Percentiles rank a stretch among this genome's conserved stretches.
Evolutionary conservation across 1,139 yeast species (phyloP).

Genomic region (Saccharomyces hybrid): DNA sequence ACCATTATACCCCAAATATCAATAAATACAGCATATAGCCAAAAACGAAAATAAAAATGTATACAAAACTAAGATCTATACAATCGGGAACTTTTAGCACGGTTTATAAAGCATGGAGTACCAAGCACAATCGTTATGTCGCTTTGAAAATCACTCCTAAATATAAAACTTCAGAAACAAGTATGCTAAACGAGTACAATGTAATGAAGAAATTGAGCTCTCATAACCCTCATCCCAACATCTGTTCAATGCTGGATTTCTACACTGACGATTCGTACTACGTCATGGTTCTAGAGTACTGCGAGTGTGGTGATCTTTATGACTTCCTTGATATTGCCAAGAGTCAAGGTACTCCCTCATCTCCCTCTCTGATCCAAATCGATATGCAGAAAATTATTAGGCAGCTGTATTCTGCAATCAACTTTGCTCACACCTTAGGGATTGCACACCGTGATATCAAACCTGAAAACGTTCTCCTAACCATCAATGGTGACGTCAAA

Average conservation of each 20-base stretch:
- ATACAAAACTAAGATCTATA: constrained; percentile 14
- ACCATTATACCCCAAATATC: too few relatives aligned
- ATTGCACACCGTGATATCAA: constrained; percentile 81
- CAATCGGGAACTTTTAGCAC: constrained; percentile 25
- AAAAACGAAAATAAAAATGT: constrained; percentile 9
- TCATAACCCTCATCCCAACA: constrained; percentile 27
- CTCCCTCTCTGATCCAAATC: constrained; percentile 39
- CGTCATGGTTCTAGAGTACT: constrained; percentile 72
- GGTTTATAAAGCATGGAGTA: constrained; percentile 20
- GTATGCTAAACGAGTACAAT: constrained; percentile 21
- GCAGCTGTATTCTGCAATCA: constrained; percentile 66
- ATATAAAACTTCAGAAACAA: constrained; percentile 11
- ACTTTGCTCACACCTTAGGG: constrained; percentile 60
- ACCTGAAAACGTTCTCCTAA: constrained; percentile 74
- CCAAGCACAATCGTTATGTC: constrained; percentile 16
- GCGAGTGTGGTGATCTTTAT: constrained; percentile 80
- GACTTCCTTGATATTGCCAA: constrained; percentile 45
- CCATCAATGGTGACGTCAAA: constrained; percentile 60
- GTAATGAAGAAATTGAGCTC: constrained; percentile 19
- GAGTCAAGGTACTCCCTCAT: constrained; percentile 12
- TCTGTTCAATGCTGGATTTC: constrained; percentile 61
- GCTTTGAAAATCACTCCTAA: constrained; percentile 28
- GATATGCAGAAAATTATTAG: constrained; percentile 44
- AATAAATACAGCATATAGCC: neutral
- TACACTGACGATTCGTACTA: constrained; percentile 47